Evolutionary conservation across 345 rosid genomes (phyloP).

Genomic region (Hibiscus trionum): DNA sequence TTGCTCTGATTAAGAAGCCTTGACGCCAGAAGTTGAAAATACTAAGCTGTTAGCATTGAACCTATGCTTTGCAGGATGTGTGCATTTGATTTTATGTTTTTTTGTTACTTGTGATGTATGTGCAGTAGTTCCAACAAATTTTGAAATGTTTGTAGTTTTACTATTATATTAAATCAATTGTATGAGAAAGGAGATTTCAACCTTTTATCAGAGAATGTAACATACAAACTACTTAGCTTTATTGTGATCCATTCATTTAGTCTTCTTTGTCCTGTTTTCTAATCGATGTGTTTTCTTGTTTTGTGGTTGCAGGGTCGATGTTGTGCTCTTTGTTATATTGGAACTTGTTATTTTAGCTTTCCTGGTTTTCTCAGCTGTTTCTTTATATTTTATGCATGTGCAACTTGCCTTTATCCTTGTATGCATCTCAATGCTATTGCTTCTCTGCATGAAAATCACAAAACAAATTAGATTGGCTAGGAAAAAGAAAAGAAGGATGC

Average conservation of each 20-base stretch:
- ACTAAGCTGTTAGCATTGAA: not conserved
- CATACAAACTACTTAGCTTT: not conserved
- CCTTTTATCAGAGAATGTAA: not conserved
- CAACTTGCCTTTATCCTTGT: conserved; percentile 64
- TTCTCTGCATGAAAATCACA: conserved; percentile 73
- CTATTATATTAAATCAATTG: not conserved
- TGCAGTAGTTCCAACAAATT: not conserved
- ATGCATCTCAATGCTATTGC: conserved; percentile 61
- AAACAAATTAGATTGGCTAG: conserved; percentile 76
- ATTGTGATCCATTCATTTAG: not conserved
- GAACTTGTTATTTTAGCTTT: conserved; percentile 80
- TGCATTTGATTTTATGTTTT: not conserved
- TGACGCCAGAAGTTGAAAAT: not conserved
- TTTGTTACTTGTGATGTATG: not conserved
- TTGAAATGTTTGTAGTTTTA: conserved; percentile 1
- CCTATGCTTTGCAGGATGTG: not conserved
- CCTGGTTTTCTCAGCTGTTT: conserved; percentile 89
- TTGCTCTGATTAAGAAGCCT: not conserved
- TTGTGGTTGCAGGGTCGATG: conserved; percentile 73
- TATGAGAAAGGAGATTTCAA: not conserved
- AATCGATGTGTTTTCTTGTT: conserved; percentile 6
- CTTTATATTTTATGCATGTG: conserved; percentile 70
- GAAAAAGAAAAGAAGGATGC: conserved; percentile 95
- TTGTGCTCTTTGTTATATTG: conserved; percentile 82
- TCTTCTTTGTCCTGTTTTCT: not conserved